Base-by-base conservation (phyloP, 1,284 basidiomycete genomes). In the Papiliotrema flavescens region DNA sequence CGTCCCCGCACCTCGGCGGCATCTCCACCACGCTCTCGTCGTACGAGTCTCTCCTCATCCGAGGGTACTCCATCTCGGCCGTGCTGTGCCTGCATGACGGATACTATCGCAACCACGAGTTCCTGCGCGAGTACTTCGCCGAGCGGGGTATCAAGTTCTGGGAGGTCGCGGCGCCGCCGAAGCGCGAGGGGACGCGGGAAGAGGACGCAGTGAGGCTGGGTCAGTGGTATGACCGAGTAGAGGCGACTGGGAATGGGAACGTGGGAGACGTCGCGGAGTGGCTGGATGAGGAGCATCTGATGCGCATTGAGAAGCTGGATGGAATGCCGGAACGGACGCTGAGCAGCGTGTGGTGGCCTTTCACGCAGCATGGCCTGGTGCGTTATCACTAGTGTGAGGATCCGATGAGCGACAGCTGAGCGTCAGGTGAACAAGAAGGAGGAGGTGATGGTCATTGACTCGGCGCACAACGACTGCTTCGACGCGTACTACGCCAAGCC, bases 1-100 rank as follows among this genome's bases (percentile, higher is more conserved):
- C 90, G 0, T 91, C 95, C 51, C 84, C 89, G 0, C 85, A 85
- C 54, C 85, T 98, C 1, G 95, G 95, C 17, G 95, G 95, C 1
- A 98, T 98, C 59, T 95, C 91, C 17, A 89, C 93, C 0, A 98
- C 95, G 0, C 86, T 97, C 54, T 85, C 92, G 0, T 85, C 95
- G 0, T 98, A 92, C 77, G 95, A 98, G 71, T 89, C 91, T 14
- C 84, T 98, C 11, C 69, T 86, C 3, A 76, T 97, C n/a, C 85
- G 92, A 7, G 95, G 95, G 11, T 97, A 93, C 78, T 85, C 86
- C 46, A 80, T 98, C 60, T 90, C 94, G 50, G 83, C 88, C 14
- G 82, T 98, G n/a, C 72, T 98, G 15, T 80, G 96, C 57, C 91
- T 98, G 73, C 82, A 82, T n/a, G 90, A 94, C 60, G 79, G 84